A percentile compares a stretch with the other conserved stretches of the same genome.
Evolutionary conservation across 768 basidiomycete genomes (phyloP).

Genomic region (Xerocomellus chrysenteron): DNA sequence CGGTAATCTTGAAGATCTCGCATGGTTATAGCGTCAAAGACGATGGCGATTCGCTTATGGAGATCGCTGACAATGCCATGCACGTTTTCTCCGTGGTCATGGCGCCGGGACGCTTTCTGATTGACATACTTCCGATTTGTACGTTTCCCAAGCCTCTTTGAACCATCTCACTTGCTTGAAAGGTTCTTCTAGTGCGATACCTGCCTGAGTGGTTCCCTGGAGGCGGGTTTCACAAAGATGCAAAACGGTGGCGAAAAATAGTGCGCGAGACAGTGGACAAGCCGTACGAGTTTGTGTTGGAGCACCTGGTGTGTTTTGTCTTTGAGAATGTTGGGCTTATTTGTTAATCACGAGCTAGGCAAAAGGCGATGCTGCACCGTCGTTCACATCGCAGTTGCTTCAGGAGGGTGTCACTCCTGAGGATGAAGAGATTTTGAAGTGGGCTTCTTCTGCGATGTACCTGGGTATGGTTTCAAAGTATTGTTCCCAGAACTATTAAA

Average conservation of each 20-base stretch:
- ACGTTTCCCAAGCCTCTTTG: neutral
- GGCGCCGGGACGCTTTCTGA: conserved; percentile 4
- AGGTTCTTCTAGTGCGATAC: neutral
- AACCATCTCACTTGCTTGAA: neutral
- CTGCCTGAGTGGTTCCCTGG: no score
- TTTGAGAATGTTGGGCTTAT: no score
- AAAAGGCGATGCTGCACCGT: neutral
- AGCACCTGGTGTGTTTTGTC: no score
- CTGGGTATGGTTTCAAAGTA: conserved; percentile 1
- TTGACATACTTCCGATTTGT: conserved; percentile 7
- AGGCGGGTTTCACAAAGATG: no score
- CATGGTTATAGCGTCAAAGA: conserved; percentile 35
- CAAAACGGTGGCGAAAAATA: no score
- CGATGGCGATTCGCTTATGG: conserved; percentile 33
- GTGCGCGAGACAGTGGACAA: no score
- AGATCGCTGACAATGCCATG: conserved; percentile 26
- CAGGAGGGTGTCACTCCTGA: neutral
- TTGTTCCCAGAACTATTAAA: neutral
- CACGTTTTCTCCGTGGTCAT: conserved; percentile 7
- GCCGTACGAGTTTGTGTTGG: no score
- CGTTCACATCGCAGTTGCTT: conserved; percentile 6
- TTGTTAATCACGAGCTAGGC: no score
- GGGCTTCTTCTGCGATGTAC: conserved; percentile 11
- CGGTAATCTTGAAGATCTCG: conserved; percentile 32
- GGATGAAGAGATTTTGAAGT: conserved; percentile 14